Evolutionary conservation across 2,329 filamentous ascomycete genomes (phyloP).

Genomic region (Ophiocordyceps polyrhachis-furcata): DNA sequence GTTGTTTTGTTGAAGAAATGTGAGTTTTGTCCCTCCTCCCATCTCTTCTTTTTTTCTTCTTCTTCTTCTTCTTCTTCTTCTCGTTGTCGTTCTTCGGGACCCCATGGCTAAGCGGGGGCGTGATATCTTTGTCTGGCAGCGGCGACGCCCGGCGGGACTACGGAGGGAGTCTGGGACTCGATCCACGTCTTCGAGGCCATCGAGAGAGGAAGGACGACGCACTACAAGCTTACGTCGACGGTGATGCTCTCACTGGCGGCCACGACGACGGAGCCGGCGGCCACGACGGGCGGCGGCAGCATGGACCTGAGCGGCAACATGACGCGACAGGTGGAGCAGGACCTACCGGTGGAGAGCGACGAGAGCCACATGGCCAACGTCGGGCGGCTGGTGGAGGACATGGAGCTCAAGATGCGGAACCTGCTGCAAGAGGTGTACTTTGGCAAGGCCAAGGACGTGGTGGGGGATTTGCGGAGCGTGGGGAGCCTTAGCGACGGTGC

Average conservation of each 20-base stretch:
- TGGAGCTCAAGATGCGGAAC: conserved; percentile 99
- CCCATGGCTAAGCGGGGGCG: no score
- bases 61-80: no score
- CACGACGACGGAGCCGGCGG: conserved; percentile 31
- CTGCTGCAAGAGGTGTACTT: conserved; percentile 98
- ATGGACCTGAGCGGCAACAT: conserved; percentile 95
- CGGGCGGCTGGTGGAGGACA: conserved; percentile 86
- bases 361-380: conserved; percentile 92
- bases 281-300: no score
- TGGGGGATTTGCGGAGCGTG: conserved; percentile 82
- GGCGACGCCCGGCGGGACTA: conserved; percentile 44
- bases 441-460: conserved; percentile 96
- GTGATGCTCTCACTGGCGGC: conserved; percentile 81
- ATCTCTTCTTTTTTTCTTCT: no score
- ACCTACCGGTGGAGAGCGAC: conserved; percentile 77
- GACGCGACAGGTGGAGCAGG: conserved; percentile 88
- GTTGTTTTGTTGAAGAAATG: conserved; percentile 93
- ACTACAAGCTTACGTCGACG: conserved; percentile 95
- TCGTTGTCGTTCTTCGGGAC: no score
- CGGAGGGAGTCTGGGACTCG: conserved; percentile 82
- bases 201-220: conserved; percentile 75
- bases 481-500: conserved; percentile 69
- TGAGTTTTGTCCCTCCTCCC: conserved; percentile 19
- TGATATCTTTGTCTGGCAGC: conserved; percentile 34
- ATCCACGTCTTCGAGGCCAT: conserved; percentile 98